phyloP scores from a whole-genome alignment of 225 moss, liverwort and hornwort species.

The Ulota crispa region DNA sequence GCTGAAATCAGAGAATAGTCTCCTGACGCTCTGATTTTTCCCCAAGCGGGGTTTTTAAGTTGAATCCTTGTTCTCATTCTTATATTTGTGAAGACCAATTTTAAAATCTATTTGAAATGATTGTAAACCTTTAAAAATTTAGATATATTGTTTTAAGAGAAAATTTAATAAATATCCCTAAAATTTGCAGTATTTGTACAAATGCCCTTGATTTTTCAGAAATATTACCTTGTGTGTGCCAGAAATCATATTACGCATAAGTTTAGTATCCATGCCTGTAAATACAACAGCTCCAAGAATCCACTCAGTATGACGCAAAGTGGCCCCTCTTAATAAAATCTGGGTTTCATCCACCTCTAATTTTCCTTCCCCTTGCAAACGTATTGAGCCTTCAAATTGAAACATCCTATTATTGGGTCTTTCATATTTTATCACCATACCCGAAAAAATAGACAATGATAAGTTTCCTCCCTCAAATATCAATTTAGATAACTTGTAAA shows the following conservation, averaged over 20 bases:
- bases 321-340: conserved; percentile 76
- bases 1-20: too few relatives aligned
- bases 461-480: conserved; percentile 62
- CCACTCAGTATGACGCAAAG: conserved; percentile 87
- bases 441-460: conserved; percentile 67
- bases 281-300: conserved; percentile 85
- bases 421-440: conserved; percentile 86
- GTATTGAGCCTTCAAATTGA: conserved; percentile 82
- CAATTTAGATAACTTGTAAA: conserved; percentile 64
- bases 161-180: too few relatives aligned
- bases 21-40: too few relatives aligned
- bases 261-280: conserved; percentile 87
- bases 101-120: too few relatives aligned
- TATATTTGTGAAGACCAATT: too few relatives aligned
- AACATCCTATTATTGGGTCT: conserved; percentile 85
- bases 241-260: conserved; percentile 82
- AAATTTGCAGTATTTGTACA: too few relatives aligned
- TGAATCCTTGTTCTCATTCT: too few relatives aligned
- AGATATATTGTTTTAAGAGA: too few relatives aligned
- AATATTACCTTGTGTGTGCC: conserved; percentile 57
- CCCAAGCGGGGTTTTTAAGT: too few relatives aligned
- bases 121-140: too few relatives aligned
- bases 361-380: conserved; percentile 84
- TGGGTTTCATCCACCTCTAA: conserved; percentile 69
- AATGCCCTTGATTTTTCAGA: too few relatives aligned